Conservation (phyloP, 305 asterid genomes). For the Fraxinus nigra region DNA sequence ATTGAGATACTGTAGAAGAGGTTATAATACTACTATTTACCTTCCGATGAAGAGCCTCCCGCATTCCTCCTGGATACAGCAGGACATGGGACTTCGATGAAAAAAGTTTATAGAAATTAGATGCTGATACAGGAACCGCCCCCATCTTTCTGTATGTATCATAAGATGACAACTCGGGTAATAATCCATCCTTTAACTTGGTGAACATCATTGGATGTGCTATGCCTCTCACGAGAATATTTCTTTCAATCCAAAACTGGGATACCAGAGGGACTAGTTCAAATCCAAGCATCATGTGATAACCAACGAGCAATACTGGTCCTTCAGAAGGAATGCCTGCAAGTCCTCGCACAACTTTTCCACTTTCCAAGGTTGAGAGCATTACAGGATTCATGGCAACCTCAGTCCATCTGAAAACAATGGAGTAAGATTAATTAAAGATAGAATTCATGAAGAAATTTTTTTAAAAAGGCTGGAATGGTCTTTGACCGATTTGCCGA, state of each 20-base stretch:
- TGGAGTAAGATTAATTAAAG: not conserved
- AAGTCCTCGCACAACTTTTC: slow-evolving; percentile 62
- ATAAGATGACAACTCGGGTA: slow-evolving; percentile 50
- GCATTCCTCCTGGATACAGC: slow-evolving; percentile 84
- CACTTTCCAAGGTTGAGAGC: slow-evolving; percentile 63
- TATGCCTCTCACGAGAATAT: slow-evolving; percentile 62
- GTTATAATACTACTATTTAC: slow-evolving; percentile 25
- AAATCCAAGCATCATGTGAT: slow-evolving; percentile 84
- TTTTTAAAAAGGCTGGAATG: not conserved
- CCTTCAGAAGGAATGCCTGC: slow-evolving; percentile 81
- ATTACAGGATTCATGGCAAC: slow-evolving; percentile 59
- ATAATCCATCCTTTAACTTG: slow-evolving; percentile 42
- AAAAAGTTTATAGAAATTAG: slow-evolving; percentile 66
- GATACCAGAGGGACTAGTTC: slow-evolving; percentile 61
- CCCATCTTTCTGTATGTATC: slow-evolving; percentile 63
- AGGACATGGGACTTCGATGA: slow-evolving; percentile 64
- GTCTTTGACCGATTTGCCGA: not conserved
- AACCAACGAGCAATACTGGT: slow-evolving; percentile 75
- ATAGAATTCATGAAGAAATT: not conserved
- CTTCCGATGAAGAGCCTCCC: slow-evolving; percentile 93
- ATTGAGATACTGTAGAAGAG: not conserved
- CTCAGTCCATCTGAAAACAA: slow-evolving; percentile 48
- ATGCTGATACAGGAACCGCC: slow-evolving; percentile 86
- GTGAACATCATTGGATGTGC: slow-evolving; percentile 71
- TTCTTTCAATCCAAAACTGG: slow-evolving; percentile 59